Base-by-base conservation (phyloP, 495 filamentous ascomycete genomes). In the Physcia stellaris region DNA sequence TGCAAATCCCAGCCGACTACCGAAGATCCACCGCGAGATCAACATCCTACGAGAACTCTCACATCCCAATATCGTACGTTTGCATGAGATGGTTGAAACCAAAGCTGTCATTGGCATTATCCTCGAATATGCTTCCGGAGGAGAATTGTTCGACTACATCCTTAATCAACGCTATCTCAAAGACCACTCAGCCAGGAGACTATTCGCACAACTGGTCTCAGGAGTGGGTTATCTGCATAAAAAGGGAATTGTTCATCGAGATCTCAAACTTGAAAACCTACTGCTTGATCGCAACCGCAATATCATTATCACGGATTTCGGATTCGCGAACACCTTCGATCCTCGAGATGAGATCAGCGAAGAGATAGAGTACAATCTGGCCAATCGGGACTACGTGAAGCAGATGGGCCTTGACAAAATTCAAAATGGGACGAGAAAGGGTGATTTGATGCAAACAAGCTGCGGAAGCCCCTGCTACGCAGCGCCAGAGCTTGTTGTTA, bases 251-350 rank as follows among this genome's bases (percentile, higher is more conserved):
- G 88, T 99, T 17, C 90, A 99, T 52, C 80, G 90, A 51, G 90
- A 99, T 62, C 66, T 99, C 37, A 99, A 99, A 59, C 67, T 99
- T 42, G 90, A 99, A 60, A 99, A 99, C 56, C 58, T 99, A 51
- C 67, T 99, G 15, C 75, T 99, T 34, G 90, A 99, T 60, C 75
- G 90, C 15, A 94, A 99, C 50, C 76, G 83, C 31, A 99, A 99
- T 60, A 95, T 99, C 54, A 96, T 99, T 62, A 96, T 99, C 57
- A 96, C 90, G 0, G 90, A 99, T 60, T 99, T 99, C 57, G 90
- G 90, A 3, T 99, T 99, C 59, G 90, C 90, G 33, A 99, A 99
- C 56, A 96, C 86, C 3, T 99, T 99, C 54, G 78, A 94, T 54
- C 76, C 90, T 1, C 53, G 62, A 21, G 92, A 98, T 54, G 86